Percentiles rank a stretch among this genome's conserved stretches.
These are phyloP conservation scores for Huiozyma naganishii DNA, from an alignment of 805 yeast species.

Conservation along the genomic window DNA sequence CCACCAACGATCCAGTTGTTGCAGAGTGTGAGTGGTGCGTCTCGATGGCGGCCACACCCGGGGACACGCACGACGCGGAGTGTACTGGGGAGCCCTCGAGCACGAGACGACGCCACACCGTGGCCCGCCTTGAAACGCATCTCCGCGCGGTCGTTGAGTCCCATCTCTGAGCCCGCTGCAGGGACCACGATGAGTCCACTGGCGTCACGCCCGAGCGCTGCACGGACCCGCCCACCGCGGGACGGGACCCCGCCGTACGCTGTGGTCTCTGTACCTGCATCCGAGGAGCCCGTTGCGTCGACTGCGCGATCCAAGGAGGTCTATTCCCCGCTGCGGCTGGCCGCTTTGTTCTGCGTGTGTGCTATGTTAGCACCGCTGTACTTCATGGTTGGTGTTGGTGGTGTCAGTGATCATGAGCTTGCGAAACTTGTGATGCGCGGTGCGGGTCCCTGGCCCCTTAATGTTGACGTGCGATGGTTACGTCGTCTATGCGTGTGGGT, in stretches of 20 bases:
- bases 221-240: no score
- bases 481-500: slow-evolving; percentile 23
- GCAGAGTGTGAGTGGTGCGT: slow-evolving; percentile 5
- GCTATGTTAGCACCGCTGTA: slow-evolving; percentile 20
- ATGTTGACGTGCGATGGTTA: slow-evolving; percentile 21
- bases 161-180: no score
- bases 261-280: background rate
- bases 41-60: slow-evolving; percentile 4
- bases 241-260: no score
- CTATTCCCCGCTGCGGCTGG: slow-evolving; percentile 16
- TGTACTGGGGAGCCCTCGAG: background rate
- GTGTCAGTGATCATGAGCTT: slow-evolving; percentile 15
- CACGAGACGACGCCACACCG: no score
- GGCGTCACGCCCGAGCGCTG: no score
- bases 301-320: slow-evolving; percentile 11
- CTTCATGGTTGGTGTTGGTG: slow-evolving; percentile 22
- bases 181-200: no score
- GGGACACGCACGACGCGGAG: background rate
- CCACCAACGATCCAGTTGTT: slow-evolving; percentile 2
- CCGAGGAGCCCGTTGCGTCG: slow-evolving; percentile 19
- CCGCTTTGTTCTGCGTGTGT: slow-evolving; percentile 11
- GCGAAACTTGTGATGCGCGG: slow-evolving; percentile 20
- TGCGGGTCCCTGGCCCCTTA: slow-evolving; percentile 23
- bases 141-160: no score
- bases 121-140: no score